Evolutionary conservation across 2,329 filamentous ascomycete species (phyloP), one percentile per base, ranked within the genome.

Genomic region (Cordyceps farinosa): DNA sequence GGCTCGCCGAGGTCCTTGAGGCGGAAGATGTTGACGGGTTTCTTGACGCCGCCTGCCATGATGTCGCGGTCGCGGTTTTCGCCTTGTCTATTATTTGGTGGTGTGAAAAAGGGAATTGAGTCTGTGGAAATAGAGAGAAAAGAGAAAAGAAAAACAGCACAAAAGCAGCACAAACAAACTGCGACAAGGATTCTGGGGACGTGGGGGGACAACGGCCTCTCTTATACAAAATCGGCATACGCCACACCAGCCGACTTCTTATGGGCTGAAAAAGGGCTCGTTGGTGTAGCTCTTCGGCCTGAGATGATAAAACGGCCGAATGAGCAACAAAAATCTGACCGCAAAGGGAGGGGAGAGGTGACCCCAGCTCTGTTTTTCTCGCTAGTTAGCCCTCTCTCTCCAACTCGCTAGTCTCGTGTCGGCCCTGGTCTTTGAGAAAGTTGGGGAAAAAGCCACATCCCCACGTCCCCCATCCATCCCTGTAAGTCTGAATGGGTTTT

Each of bases 1-100:
- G 90, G 90, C 65, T 90, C 89, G 64, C 84, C 84, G 55, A 87
- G 79, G 66, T 89, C 74, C 70, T 85, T 82, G 65, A 88, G 75
- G 69, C 80, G 83, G 77, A 91, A 92, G 70, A 91, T 78, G 69
- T 85, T 84, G 74, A 84, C 78, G 64, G 82, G 82, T 69, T 82
- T 84, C 74, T 84, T 84, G 64, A 80, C 78, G 65, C 78, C 79
- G 65, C 79, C 80, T 59, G 79, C 80, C 80, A 83, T 83, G 60
- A 32, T 77, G 65, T 48, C 40, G 36, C 11, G 32, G 29, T 29
- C 47, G 27, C 29, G 27, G 27, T 30, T 51, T 15, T 50, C 11
- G 5, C 22, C 11, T 38, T 11, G 6, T 38, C 36, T 11, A 3
- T 38, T 15, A 15, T 40, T 40, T 40, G 38, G 11, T 40, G 4